These are phyloP conservation scores for Cenchrus fungigraminus DNA, from an alignment of 176 grass and related monocot genomes.

Conservation along the genomic window DNA sequence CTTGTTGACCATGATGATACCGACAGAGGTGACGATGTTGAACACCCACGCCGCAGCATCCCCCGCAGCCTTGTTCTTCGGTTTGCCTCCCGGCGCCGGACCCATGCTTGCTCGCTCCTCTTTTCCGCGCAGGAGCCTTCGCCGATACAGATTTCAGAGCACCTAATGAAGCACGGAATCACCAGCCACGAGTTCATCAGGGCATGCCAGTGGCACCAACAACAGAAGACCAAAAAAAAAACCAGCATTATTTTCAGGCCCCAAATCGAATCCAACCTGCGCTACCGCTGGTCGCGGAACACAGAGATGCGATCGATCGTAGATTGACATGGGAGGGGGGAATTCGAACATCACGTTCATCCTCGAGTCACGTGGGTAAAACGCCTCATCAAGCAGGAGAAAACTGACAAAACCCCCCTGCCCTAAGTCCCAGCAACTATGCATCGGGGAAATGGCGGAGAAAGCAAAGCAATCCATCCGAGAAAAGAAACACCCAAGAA, in stretches of 20 bases:
- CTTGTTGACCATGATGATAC: constrained; percentile 81
- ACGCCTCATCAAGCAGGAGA: neutral
- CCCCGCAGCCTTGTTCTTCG: constrained; percentile 55
- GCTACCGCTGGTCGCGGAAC: neutral
- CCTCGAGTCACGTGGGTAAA: neutral
- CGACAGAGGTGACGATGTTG: constrained; percentile 80
- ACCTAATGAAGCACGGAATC: constrained; percentile 27
- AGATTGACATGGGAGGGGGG: neutral
- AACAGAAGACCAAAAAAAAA: neutral
- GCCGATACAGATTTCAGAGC: constrained; percentile 2
- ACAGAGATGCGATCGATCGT: neutral
- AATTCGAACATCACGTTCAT: neutral
- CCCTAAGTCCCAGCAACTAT: neutral
- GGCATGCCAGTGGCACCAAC: neutral
- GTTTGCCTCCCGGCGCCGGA: constrained; percentile 57
- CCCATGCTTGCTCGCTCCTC: constrained; percentile 16
- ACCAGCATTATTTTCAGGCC: neutral
- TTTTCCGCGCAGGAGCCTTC: neutral
- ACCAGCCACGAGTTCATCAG: neutral
- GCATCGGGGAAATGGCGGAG: neutral
- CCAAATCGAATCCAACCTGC: neutral
- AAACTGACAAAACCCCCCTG: neutral
- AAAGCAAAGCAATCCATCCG: neutral
- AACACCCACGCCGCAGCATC: constrained; percentile 75
- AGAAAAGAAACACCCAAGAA: neutral